These are phyloP conservation scores for Coriaria nepalensis DNA, from an alignment of 306 rosid genomes.

Conservation along the genomic window DNA sequence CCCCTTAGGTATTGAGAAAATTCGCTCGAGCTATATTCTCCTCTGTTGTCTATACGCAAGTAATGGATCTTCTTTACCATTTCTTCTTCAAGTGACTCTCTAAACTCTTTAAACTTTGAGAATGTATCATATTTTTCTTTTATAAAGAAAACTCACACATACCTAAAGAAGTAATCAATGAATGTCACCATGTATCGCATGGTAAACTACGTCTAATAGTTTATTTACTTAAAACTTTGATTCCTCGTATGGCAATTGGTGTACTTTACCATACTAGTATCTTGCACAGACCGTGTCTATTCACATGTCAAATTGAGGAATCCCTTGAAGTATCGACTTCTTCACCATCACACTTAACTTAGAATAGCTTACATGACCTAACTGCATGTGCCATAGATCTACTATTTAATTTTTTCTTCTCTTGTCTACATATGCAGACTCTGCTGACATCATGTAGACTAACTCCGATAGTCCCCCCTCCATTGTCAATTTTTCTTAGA, in stretches of 20 bases:
- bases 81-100: background rate
- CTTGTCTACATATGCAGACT: background rate
- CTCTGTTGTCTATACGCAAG: background rate
- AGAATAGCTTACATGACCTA: slow-evolving; percentile 7
- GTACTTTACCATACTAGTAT: slow-evolving; percentile 1
- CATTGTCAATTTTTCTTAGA: background rate
- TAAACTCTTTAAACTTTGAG: background rate
- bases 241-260: background rate
- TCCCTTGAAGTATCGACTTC: background rate
- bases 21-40: background rate
- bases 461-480: background rate
- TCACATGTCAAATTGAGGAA: background rate
- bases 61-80: background rate
- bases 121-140: too few species aligned
- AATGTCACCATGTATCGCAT: background rate
- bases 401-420: background rate
- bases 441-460: background rate
- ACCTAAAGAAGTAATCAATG: background rate
- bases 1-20: background rate
- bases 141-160: too few species aligned
- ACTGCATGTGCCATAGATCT: background rate
- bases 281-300: background rate
- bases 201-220: background rate
- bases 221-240: background rate
- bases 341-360: slow-evolving; percentile 4